Evolutionary conservation across 768 basidiomycete species (phyloP), one percentile per base, ranked within the genome.

Genomic region (Suillus discolor): DNA sequence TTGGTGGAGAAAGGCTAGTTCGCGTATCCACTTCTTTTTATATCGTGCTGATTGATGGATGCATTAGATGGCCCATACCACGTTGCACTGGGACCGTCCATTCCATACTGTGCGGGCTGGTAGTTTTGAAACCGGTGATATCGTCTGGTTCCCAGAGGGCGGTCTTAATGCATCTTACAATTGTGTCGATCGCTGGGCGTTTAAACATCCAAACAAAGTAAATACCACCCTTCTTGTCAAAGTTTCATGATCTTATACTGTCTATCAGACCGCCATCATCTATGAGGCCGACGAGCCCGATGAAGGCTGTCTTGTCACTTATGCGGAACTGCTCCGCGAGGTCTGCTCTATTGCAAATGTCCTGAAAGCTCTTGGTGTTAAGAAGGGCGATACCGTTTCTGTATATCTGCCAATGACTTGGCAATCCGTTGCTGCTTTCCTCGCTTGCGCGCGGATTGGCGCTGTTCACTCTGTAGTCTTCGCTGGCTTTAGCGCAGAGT

Each of bases 401-500:
- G 82, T 96, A 63, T 97, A 96, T 78, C 85, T 96, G 23, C 94
- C 94, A 61, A 96, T 94, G 92, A 90, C 92, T 23, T 97, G 94
- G 94, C 95, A 98, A 70, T 89, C 97, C 23, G 94, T 92, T 60
- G 96, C 94, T 55, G 93, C 97, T 51, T 95, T 99, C 89, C 90
- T 99, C 65, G 97, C 97, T 7, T 99, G 97, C 76, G 96, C 97
- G 5, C 91, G 97, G 69, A 93, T 99, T 70, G 97, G 97, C 28
- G 97, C 97, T 28, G 83, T 99, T 57, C 97, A 99, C 80, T 96
- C 95, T 9, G 97, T 97, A 73, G 90, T 99, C 65, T 99, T 99
- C 69, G 97, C 97, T 57, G 97, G 97, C 7, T 99, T 99, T 83
- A 93, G 91, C 9, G 89, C 96, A 11, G 97, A 99, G 79, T 90